phyloP scores from a whole-genome alignment of 176 grass and related monocot species.

The Oryza meridionalis region DNA sequence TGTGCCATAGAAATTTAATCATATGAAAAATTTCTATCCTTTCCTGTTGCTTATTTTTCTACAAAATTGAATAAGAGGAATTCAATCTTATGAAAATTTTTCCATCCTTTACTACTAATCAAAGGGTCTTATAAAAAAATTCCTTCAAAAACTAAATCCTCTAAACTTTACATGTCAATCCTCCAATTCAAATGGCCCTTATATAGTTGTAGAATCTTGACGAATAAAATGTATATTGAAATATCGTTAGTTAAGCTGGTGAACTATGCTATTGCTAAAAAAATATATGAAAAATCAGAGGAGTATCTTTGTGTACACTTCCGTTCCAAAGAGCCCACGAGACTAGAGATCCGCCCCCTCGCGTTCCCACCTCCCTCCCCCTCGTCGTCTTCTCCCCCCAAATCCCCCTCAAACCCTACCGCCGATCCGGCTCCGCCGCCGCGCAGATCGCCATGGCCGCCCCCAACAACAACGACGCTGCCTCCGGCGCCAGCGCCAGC shows the following conservation, averaged over 20 bases:
- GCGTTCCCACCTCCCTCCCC: constrained; percentile 15
- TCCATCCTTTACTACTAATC: too few species aligned
- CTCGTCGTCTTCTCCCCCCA: constrained; percentile 30
- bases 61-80: too few species aligned
- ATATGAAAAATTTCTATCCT: too few species aligned
- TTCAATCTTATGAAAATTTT: too few species aligned
- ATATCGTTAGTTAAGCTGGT: neutral
- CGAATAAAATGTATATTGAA: neutral
- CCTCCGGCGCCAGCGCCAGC: constrained; percentile 34
- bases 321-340: constrained; percentile 22
- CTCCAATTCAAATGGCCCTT: too few species aligned
- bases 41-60: too few species aligned
- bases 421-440: constrained; percentile 43
- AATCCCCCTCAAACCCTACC: constrained; percentile 55
- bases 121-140: too few species aligned
- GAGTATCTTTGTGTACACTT: neutral
- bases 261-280: neutral
- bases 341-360: constrained; percentile 42
- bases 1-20: too few species aligned
- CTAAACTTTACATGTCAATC: too few species aligned
- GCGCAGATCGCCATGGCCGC: constrained; percentile 57
- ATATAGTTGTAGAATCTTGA: neutral
- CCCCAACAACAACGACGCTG: constrained; percentile 36
- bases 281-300: neutral
- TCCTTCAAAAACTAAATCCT: too few species aligned